Conservation (phyloP, 2,329 filamentous ascomycete species). For the Penicillium sp. region DNA sequence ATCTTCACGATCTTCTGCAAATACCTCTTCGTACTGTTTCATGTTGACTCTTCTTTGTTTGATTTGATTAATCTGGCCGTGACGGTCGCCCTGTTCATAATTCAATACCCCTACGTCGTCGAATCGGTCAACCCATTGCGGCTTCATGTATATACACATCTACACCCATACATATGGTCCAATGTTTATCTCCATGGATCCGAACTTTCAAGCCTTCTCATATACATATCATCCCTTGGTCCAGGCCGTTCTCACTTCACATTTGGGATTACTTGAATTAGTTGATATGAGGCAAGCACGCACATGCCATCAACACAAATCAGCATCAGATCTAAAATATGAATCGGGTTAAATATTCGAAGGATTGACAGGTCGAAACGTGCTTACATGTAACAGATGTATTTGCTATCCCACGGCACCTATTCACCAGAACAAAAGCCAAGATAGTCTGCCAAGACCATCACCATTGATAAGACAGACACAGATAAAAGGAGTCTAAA, state of each 20-base stretch:
- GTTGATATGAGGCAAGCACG: not conserved
- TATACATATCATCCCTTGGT: too few species aligned
- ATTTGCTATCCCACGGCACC: too few species aligned
- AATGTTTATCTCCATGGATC: not conserved
- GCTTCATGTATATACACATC: constrained; percentile 1
- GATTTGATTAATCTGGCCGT: not conserved
- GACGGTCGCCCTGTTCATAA: not conserved
- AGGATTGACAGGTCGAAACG: too few species aligned
- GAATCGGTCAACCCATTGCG: not conserved
- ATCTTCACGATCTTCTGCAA: not conserved
- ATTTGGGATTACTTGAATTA: not conserved
- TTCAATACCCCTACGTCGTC: constrained; percentile 6
- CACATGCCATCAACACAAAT: too few species aligned
- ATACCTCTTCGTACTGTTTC: not conserved
- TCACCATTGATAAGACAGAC: not conserved
- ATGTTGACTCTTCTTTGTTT: not conserved
- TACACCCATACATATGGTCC: not conserved
- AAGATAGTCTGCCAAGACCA: not conserved
- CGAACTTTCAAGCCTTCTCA: not conserved
- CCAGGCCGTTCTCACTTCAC: too few species aligned
- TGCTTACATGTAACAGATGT: too few species aligned
- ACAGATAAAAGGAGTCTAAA: constrained; percentile 11
- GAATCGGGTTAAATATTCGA: too few species aligned
- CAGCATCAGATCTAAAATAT: too few species aligned
- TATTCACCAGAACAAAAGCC: too few species aligned